Evolutionary conservation across 495 filamentous ascomycete genomes (phyloP).

Genomic region (Lasiosphaeris hirsuta): DNA sequence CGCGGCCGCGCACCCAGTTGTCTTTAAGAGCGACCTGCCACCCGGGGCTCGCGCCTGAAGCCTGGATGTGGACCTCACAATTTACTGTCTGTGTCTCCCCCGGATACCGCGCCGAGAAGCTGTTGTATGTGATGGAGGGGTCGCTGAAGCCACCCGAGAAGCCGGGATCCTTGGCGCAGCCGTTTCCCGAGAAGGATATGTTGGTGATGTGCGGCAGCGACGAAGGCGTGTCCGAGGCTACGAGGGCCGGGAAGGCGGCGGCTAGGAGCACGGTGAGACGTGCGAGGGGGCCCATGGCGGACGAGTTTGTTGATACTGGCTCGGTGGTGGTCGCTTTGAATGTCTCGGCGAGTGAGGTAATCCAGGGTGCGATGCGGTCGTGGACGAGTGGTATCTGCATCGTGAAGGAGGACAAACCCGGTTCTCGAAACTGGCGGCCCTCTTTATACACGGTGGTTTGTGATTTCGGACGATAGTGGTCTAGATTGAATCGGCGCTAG

Average conservation of each 20-base stretch:
- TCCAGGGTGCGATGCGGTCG: neutral
- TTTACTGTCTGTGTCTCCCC: conserved; percentile 30
- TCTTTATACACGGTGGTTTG: conserved; percentile 3
- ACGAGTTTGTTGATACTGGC: conserved; percentile 3
- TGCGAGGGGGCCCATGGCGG: conserved; percentile 29
- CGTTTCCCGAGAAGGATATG: conserved; percentile 38
- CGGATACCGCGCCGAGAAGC: conserved; percentile 32
- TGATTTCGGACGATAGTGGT: neutral
- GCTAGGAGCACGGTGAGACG: conserved; percentile 23
- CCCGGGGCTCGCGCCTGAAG: conserved; percentile 31
- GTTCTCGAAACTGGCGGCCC: neutral
- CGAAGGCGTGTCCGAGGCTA: conserved; percentile 9
- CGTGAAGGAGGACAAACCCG: neutral
- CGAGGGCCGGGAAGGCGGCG: conserved; percentile 19
- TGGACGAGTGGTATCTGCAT: conserved; percentile 3
- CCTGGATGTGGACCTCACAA: conserved; percentile 41
- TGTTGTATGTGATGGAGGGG: conserved; percentile 31
- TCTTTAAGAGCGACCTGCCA: conserved; percentile 42
- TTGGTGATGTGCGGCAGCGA: conserved; percentile 27
- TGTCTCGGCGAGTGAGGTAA: neutral
- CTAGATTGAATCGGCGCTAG: neutral
- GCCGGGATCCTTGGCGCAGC: conserved; percentile 34
- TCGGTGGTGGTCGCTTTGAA: neutral
- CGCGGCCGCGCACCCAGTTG: conserved; percentile 33
- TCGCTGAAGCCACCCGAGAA: conserved; percentile 34